Conservation (phyloP, 2,329 filamentous ascomycete species). For the Mycosphaerella sp. region DNA sequence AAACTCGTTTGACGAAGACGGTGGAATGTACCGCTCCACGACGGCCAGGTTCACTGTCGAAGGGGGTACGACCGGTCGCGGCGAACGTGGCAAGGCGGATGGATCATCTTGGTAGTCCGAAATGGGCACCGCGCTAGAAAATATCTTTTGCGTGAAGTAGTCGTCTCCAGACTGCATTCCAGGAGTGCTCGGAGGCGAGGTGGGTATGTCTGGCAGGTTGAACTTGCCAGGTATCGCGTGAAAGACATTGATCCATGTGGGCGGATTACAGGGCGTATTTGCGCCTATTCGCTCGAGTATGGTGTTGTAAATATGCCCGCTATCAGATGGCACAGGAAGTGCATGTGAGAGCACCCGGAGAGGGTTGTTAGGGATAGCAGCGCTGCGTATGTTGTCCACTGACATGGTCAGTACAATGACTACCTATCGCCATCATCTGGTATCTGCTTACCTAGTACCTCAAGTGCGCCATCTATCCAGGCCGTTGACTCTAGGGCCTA, state of each 20-base stretch:
- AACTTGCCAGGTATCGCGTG: conserved; percentile 58
- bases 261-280: conserved; percentile 44
- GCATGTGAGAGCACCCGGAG: conserved; percentile 56
- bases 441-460: conserved; percentile 26
- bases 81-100: conserved; percentile 45
- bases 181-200: conserved; percentile 57
- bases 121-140: conserved; percentile 56
- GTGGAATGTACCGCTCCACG: conserved; percentile 60
- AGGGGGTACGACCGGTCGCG: conserved; percentile 54
- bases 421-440: neutral
- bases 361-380: conserved; percentile 34
- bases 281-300: conserved; percentile 52
- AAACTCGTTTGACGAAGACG: conserved; percentile 53
- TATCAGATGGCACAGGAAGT: conserved; percentile 49
- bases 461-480: conserved; percentile 29
- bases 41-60: conserved; percentile 55
- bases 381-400: conserved; percentile 35
- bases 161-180: conserved; percentile 46
- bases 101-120: conserved; percentile 52
- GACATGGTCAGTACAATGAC: conserved; percentile 19
- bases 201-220: conserved; percentile 55
- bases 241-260: conserved; percentile 57
- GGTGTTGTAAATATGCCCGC: conserved; percentile 47
- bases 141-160: conserved; percentile 57
- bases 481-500: neutral